Evolutionary conservation across 202 grass and related monocot species (phyloP).

Genomic region (Alloteropsis angusta): DNA sequence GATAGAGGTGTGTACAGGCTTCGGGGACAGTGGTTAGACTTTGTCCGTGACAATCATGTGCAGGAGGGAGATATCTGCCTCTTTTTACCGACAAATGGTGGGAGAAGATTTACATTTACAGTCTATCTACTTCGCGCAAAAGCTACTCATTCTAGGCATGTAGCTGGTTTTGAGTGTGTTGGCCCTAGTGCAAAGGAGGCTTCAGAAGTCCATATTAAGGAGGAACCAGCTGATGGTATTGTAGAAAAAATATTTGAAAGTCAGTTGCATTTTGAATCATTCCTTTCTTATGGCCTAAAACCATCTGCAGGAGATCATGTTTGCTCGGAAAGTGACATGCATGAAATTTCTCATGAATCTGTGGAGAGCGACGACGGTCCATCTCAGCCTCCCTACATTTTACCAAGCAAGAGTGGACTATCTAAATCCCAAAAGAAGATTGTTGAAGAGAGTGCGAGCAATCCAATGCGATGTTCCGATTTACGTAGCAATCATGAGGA

Average conservation of each 20-base stretch:
- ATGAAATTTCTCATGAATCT: not conserved
- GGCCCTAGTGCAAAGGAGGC: not conserved
- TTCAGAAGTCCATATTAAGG: not conserved
- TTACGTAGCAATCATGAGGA: slow-evolving; percentile 15
- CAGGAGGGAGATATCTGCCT: slow-evolving; percentile 33
- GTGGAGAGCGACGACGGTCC: not conserved
- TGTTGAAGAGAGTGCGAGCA: not conserved
- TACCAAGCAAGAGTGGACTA: not conserved
- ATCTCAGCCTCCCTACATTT: not conserved
- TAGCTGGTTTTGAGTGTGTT: not conserved
- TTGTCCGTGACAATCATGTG: slow-evolving; percentile 43
- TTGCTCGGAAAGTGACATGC: not conserved
- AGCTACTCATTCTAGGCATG: not conserved
- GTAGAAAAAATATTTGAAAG: not conserved
- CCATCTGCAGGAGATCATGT: not conserved
- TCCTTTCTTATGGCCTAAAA: not conserved
- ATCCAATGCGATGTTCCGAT: slow-evolving; percentile 5
- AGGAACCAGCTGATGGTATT: not conserved
- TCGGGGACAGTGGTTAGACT: slow-evolving; percentile 28
- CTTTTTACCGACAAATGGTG: slow-evolving; percentile 25
- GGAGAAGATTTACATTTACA: not conserved
- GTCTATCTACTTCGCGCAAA: slow-evolving; percentile 20
- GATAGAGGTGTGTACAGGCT: not conserved
- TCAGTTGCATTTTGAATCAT: not conserved
- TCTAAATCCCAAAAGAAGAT: not conserved